These are phyloP conservation scores for Metschnikowia gelsemii DNA, from an alignment of 805 yeast species.

Conservation along the genomic window DNA sequence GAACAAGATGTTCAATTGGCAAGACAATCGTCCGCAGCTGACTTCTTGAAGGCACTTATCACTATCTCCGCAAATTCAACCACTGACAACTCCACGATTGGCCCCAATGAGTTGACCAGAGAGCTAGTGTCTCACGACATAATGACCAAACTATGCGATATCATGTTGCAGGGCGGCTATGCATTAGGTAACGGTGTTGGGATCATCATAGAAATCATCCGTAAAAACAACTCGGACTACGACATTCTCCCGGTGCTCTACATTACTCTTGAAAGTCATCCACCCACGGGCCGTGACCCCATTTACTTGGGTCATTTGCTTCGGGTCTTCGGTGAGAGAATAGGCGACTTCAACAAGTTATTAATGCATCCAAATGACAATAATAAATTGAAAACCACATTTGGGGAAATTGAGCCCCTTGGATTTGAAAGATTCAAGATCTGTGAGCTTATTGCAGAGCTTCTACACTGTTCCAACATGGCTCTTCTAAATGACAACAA, in stretches of 20 bases:
- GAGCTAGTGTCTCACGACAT: constrained; percentile 41
- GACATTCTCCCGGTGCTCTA: constrained; percentile 46
- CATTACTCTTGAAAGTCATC: constrained; percentile 45
- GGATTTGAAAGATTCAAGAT: constrained; percentile 48
- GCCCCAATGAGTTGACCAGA: constrained; percentile 47
- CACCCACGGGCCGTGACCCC: constrained; percentile 49
- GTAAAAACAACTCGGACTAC: constrained; percentile 47
- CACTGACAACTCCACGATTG: constrained; percentile 46
- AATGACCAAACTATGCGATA: constrained; percentile 36
- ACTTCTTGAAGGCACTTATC: constrained; percentile 44
- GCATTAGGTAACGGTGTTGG: constrained; percentile 51
- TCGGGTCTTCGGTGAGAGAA: constrained; percentile 39
- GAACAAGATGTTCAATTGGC: constrained; percentile 24
- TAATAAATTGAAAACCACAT: constrained; percentile 25
- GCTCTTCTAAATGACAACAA: constrained; percentile 45
- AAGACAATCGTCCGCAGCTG: constrained; percentile 44
- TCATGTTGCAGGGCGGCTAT: constrained; percentile 47
- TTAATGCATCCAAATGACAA: constrained; percentile 26
- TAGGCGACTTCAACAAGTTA: constrained; percentile 38
- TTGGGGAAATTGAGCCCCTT: constrained; percentile 37
- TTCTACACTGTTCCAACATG: constrained; percentile 48
- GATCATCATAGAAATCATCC: constrained; percentile 44
- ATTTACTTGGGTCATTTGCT: constrained; percentile 46
- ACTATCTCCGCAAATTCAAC: constrained; percentile 48
- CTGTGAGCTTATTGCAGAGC: constrained; percentile 47